Evolutionary conservation across 306 rosid species (phyloP).

Genomic region (Begonia fuchsioides): DNA sequence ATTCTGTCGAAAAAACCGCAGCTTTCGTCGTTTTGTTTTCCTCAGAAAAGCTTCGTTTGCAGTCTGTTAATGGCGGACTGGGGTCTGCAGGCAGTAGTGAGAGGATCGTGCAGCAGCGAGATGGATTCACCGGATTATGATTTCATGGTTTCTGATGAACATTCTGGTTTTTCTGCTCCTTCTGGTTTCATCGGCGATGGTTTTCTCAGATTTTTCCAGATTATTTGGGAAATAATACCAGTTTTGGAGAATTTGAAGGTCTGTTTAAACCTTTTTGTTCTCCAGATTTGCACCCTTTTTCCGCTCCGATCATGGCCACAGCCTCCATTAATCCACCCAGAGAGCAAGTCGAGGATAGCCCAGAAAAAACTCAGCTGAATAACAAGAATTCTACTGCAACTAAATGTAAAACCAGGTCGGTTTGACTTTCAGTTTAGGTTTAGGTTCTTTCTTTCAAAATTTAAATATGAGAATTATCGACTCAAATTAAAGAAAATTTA

Average conservation of each 20-base stretch:
- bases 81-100: slow-evolving; percentile 78
- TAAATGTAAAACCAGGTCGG: slow-evolving; percentile 37
- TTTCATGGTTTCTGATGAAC: neutral
- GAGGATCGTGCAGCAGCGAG: slow-evolving; percentile 23
- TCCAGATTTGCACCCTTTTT: slow-evolving; percentile 27
- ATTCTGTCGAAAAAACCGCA: slow-evolving; percentile 8
- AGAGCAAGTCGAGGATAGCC: slow-evolving; percentile 11
- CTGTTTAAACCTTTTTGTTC: slow-evolving; percentile 54
- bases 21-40: neutral
- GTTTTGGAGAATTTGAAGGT: slow-evolving; percentile 40
- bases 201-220: slow-evolving; percentile 22
- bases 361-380: slow-evolving; percentile 16
- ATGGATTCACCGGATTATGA: neutral
- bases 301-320: slow-evolving; percentile 20
- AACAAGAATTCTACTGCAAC: slow-evolving; percentile 5
- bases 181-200: slow-evolving; percentile 21
- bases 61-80: slow-evolving; percentile 36
- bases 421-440: no score
- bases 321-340: slow-evolving; percentile 22
- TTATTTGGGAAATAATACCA: slow-evolving; percentile 29
- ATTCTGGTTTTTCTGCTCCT: slow-evolving; percentile 7
- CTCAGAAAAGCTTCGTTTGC: slow-evolving; percentile 5
- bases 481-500: no score
- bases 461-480: no score
- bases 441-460: neutral